Evolutionary conservation across 2,329 filamentous ascomycete genomes (phyloP).

Genomic region (Rhynchosporium secalis): DNA sequence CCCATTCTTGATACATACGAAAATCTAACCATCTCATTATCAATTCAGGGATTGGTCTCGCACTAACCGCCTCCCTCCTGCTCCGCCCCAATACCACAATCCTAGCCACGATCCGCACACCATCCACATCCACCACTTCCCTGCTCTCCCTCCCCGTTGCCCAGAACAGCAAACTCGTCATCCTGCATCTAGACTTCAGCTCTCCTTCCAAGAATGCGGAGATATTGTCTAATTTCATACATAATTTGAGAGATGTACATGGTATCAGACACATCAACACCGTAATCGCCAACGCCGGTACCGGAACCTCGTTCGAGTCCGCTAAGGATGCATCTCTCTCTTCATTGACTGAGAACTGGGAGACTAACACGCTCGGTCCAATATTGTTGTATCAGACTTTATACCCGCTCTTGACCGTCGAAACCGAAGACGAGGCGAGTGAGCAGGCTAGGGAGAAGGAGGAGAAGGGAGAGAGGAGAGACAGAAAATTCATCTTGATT

Average conservation of each 20-base stretch:
- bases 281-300: slow-evolving; percentile 53
- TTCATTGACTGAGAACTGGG: slow-evolving; percentile 43
- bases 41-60: slow-evolving; percentile 39
- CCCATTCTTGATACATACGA: too few relatives aligned
- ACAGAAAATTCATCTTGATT: slow-evolving; percentile 43
- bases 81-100: slow-evolving; percentile 42
- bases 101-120: slow-evolving; percentile 44
- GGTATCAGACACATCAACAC: slow-evolving; percentile 48
- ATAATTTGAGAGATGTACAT: not conserved
- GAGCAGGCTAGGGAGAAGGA: slow-evolving; percentile 22
- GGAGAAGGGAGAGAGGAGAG: too few relatives aligned
- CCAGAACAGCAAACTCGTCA: slow-evolving; percentile 41
- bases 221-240: slow-evolving; percentile 28
- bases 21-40: not conserved
- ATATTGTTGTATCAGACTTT: slow-evolving; percentile 48
- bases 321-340: slow-evolving; percentile 39
- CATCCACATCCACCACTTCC: slow-evolving; percentile 26
- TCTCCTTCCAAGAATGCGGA: slow-evolving; percentile 33
- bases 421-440: not conserved
- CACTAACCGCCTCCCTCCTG: slow-evolving; percentile 41
- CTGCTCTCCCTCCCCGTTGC: slow-evolving; percentile 33
- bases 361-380: slow-evolving; percentile 48
- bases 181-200: slow-evolving; percentile 39
- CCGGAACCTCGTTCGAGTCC: slow-evolving; percentile 38
- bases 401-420: slow-evolving; percentile 41